Base-by-base conservation (phyloP, 2,329 filamentous ascomycete genomes). In the Diaporthe nobilis region DNA sequence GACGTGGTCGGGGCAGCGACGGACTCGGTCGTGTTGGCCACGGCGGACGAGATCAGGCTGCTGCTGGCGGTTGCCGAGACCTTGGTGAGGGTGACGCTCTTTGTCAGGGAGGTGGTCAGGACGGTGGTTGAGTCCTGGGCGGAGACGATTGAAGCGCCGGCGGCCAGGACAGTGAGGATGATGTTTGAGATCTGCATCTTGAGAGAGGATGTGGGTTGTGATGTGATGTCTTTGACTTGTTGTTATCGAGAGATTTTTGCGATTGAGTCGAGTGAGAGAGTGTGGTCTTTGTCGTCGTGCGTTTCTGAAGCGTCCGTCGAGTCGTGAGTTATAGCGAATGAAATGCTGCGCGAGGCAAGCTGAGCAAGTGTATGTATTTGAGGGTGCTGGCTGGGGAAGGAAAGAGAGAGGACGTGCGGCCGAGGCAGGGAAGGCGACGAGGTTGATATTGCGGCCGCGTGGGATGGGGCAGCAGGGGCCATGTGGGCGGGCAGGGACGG, bases 151-250 rank as follows among this genome's bases (percentile, higher is more conserved):
- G 85, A 82, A 74, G 84, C 84, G 81, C 83, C 82, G 76, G 82
- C 79, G 79, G 86, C 85, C 78, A 88, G 77, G 78, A 87, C 78
- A 77, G 84, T 79, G 80, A 87, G 77, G 81, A 87, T 76, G 81
- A 88, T 79, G 80, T 81, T 82, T 78, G 86, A 82, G 84, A 86
- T 84, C 80, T 85, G 86, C 87, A 89, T 89, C 78, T 82, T 87
- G 85, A 79, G 63, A 73, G 75, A 76, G 42, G 51, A 49, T 63
- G 75, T 74, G 73, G 60, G 10, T 47, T 67, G 63, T 25, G 63
- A 25, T 67, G 44, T 67, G n/a, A 51, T 55, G 58, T 60, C 39
- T 13, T 53, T 25, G 17, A 25, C 39, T 55, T 25, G 28, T 55
- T 31, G 31, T 71, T 37, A n/a, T 71, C 8, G 42, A 55, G 61